These are phyloP conservation scores for Smallanthus sonchifolius DNA, from an alignment of 129 eudicot genomes.

Conservation along the genomic window DNA sequence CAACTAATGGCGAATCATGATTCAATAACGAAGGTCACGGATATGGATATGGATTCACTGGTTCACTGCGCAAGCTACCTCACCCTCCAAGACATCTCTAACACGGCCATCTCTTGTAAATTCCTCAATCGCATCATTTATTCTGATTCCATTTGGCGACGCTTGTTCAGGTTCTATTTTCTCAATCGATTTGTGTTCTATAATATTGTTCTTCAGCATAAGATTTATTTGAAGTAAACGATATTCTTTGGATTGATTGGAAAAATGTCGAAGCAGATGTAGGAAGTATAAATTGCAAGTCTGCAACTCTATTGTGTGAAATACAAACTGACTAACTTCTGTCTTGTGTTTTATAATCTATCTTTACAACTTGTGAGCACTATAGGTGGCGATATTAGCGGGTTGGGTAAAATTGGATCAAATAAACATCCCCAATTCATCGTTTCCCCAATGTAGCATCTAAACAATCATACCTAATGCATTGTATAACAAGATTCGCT, in stretches of 20 bases:
- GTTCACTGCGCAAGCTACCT: constrained; percentile 51
- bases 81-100: constrained; percentile 52
- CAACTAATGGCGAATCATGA: constrained; percentile 22
- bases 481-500: background rate
- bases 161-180: constrained; percentile 55
- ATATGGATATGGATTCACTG: constrained; percentile 56
- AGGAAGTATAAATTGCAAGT: background rate
- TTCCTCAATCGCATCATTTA: constrained; percentile 47
- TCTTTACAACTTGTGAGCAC: background rate
- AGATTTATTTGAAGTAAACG: background rate
- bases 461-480: background rate
- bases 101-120: constrained; percentile 67
- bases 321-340: background rate
- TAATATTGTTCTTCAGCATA: background rate
- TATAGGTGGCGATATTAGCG: background rate
- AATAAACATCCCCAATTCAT: background rate
- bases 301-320: background rate
- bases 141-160: constrained; percentile 72
- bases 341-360: background rate
- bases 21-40: constrained; percentile 40
- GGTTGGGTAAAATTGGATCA: background rate
- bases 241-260: background rate
- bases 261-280: background rate
- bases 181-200: background rate
- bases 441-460: background rate